Conservation (phyloP, 2,329 filamentous ascomycete species). For the Monascus ruber region DNA sequence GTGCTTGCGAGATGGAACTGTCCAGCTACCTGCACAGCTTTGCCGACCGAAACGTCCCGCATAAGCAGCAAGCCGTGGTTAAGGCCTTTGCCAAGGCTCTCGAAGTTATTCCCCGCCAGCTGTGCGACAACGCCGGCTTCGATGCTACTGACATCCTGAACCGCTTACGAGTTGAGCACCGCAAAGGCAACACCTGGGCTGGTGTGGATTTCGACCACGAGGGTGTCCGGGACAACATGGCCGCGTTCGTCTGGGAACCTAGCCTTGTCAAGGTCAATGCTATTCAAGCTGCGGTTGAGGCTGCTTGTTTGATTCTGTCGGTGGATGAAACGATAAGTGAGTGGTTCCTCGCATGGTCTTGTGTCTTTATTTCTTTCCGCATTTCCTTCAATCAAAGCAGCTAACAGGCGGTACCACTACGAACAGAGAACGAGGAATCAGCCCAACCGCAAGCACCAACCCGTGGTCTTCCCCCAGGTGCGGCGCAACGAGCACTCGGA, state of each 20-base stretch:
- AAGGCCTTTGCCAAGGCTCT: conserved; percentile 96
- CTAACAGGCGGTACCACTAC: not conserved
- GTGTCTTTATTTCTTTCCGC: not conserved
- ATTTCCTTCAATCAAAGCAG: not conserved
- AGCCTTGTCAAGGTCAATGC: conserved; percentile 94
- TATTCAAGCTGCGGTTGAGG: conserved; percentile 90
- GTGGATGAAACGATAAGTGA: conserved; percentile 94
- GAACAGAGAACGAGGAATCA: conserved; percentile 80
- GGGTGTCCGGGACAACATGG: conserved; percentile 88
- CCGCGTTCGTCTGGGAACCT: conserved; percentile 94
- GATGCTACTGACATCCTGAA: conserved; percentile 98
- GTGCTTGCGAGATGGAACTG: conserved; percentile 92
- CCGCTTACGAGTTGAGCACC: conserved; percentile 88
- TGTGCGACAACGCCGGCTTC: conserved; percentile 97
- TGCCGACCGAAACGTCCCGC: conserved; percentile 80
- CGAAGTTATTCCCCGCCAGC: conserved; percentile 88
- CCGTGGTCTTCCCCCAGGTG: conserved; percentile 62
- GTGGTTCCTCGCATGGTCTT: conserved; percentile 11
- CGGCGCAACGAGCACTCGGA: conserved; percentile 77
- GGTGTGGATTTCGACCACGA: conserved; percentile 92
- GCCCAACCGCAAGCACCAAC: conserved; percentile 69
- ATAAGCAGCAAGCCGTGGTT: conserved; percentile 96
- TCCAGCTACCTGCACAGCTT: conserved; percentile 87
- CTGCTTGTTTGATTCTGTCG: conserved; percentile 84
- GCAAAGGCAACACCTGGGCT: conserved; percentile 84